Evolutionary conservation across 768 basidiomycete genomes (phyloP), one percentile per base, ranked within the genome.

Genomic region (Mycena galericulata): DNA sequence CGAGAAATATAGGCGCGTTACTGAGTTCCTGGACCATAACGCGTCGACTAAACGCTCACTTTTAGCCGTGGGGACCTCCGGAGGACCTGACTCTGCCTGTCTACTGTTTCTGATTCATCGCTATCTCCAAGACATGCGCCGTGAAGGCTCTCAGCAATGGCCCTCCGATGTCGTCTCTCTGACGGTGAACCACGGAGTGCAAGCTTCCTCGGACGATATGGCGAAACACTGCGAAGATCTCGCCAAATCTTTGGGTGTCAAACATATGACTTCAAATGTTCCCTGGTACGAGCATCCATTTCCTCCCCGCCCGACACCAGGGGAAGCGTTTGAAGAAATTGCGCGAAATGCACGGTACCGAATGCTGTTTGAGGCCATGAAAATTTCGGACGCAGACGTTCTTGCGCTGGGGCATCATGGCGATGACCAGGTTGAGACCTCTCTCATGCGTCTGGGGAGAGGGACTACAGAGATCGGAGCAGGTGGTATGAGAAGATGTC

Each of bases 341-440:
- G 91, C 90, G 1, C 88, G 94, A 15, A 72, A 76, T 1, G 90
- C 87, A 32, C 87, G 94, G 24, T 89, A 90, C 70, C 79, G 80
- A 50, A 56, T 83, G 12, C 70, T 93, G 40, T 86, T 88, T 63
- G 62, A 79, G n/a, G 77, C 74, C 0, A 86, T 93, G 86, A 74
- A 75, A 7, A 65, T 69, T 2, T 65, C 76, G 0, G 73, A 81
- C 1, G 76, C 83, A 4, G 70, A 81, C 18, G 75, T 83, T 17
- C 75, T 94, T 60, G 91, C 90, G 1, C 84, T 90, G 54, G 94
- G 87, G 0, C 94, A 96, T 72, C 94, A 96, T 74, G 85, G 86
- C 4, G 93, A 96, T 74, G 94, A 96, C 75, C 93, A 95, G 75
- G 85, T 95, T 12, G 94, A 96, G 76, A 96, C 94, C 0, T 84